Conservation (phyloP, 2,329 filamentous ascomycete genomes). For the Neofusicoccum ribis region DNA sequence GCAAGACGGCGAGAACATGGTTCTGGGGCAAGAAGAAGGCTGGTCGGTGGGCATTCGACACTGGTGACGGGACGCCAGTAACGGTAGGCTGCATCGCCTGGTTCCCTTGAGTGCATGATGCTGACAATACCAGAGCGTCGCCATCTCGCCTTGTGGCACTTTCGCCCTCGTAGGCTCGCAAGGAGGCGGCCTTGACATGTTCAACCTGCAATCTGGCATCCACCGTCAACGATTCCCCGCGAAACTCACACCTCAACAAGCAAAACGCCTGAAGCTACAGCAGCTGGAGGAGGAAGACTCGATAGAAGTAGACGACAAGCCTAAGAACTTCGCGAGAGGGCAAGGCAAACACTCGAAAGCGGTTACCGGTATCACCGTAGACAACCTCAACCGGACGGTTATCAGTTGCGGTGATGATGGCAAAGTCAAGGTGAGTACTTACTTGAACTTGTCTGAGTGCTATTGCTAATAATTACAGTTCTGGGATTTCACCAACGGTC, state of each 20-base stretch:
- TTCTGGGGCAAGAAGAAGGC: constrained; percentile 96
- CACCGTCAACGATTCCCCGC: constrained; percentile 88
- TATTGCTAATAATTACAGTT: constrained; percentile 54
- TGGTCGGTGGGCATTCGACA: constrained; percentile 89
- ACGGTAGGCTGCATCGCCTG: constrained; percentile 29
- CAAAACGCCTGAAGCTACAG: constrained; percentile 69
- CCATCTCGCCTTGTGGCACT: constrained; percentile 87
- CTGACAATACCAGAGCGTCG: constrained; percentile 58
- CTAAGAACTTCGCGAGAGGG: constrained; percentile 47
- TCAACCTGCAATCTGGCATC: constrained; percentile 90
- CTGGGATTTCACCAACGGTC: constrained; percentile 90
- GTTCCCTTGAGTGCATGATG: no score
- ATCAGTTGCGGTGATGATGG: constrained; percentile 89
- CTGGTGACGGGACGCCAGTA: constrained; percentile 78
- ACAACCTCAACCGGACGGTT: constrained; percentile 82
- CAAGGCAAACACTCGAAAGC: constrained; percentile 76
- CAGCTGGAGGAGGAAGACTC: constrained; percentile 58
- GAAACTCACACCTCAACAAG: constrained; percentile 73
- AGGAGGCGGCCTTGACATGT: constrained; percentile 85
- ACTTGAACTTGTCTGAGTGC: background rate
- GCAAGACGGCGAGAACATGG: constrained; percentile 88
- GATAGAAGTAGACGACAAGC: constrained; percentile 47
- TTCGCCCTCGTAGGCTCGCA: constrained; percentile 89
- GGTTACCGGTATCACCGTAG: constrained; percentile 83
- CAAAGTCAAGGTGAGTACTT: constrained; percentile 67